phyloP scores from a whole-genome alignment of 1,284 basidiomycete genomes.

The Heterobasidion irregulare region DNA sequence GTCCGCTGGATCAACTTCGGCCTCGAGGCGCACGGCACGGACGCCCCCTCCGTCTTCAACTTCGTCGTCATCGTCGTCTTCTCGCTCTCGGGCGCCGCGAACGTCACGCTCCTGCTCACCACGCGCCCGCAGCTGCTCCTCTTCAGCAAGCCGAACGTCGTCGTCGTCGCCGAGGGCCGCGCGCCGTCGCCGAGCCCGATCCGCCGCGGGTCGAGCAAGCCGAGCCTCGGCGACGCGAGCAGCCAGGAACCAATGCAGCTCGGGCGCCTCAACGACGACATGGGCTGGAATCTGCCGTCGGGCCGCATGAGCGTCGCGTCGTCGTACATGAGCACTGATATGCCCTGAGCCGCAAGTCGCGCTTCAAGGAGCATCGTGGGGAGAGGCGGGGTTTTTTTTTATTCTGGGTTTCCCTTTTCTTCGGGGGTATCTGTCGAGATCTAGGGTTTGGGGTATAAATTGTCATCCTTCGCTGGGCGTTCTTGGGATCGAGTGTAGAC shows the following conservation, averaged over 20 bases:
- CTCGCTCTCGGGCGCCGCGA: constrained; percentile 39
- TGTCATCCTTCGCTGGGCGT: too few species aligned
- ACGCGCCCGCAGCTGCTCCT: constrained; percentile 28
- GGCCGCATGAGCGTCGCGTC: background rate
- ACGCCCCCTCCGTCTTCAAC: constrained; percentile 30
- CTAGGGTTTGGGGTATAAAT: too few species aligned
- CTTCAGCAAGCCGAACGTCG: background rate
- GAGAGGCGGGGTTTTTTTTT: too few species aligned
- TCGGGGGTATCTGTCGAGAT: too few species aligned
- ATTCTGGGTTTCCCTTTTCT: too few species aligned
- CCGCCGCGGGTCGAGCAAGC: background rate
- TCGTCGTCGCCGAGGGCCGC: background rate
- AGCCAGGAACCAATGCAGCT: background rate
- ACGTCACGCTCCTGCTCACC: constrained; percentile 36
- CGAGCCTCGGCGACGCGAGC: background rate
- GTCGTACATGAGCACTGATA: background rate
- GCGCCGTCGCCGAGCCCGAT: background rate
- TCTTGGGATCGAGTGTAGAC: too few species aligned
- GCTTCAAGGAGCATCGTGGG: background rate
- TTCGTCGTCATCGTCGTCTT: constrained; percentile 28
- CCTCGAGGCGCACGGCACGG: constrained; percentile 6
- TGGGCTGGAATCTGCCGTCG: background rate
- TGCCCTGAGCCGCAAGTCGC: background rate
- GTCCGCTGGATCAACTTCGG: constrained; percentile 35
- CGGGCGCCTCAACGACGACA: background rate